These are phyloP conservation scores for Talaromyces sp. DNA, from an alignment of 2,329 filamentous ascomycete genomes.

Conservation along the genomic window DNA sequence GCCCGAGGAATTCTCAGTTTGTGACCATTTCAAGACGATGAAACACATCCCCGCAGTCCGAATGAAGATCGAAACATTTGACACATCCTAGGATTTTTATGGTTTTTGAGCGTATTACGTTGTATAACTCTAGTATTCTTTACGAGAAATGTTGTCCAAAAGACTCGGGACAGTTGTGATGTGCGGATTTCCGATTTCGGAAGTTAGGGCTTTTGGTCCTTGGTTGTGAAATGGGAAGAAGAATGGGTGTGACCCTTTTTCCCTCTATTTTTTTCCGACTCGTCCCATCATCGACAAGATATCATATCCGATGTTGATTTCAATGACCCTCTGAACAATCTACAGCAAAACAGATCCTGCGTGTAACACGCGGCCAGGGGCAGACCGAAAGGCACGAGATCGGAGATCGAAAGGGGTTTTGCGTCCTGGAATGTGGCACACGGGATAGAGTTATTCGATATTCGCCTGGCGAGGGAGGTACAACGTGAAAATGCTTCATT, in stretches of 20 bases:
- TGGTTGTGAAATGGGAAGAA: too few species aligned
- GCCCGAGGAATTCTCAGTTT: neutral
- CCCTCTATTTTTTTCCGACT: neutral
- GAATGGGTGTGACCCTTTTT: neutral
- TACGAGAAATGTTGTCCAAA: neutral
- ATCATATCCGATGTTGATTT: too few species aligned
- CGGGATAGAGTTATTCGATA: neutral
- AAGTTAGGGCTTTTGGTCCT: slow-evolving; percentile 2
- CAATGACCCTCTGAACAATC: too few species aligned
- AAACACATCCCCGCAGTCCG: neutral
- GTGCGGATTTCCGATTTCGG: neutral
- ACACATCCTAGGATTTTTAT: neutral
- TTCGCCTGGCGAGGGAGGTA: neutral
- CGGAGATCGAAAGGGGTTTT: neutral
- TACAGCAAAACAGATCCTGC: neutral
- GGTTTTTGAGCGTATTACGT: neutral
- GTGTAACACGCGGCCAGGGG: slow-evolving; percentile 12
- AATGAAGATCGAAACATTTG: slow-evolving; percentile 8
- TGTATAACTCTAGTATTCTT: neutral
- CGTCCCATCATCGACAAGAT: neutral
- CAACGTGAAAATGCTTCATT: neutral
- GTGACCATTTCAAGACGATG: neutral
- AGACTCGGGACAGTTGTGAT: neutral
- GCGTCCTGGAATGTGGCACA: slow-evolving; percentile 8
- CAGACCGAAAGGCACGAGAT: neutral